These are phyloP conservation scores for Lumnitzera littorea DNA, from an alignment of 345 rosid genomes.

Conservation along the genomic window DNA sequence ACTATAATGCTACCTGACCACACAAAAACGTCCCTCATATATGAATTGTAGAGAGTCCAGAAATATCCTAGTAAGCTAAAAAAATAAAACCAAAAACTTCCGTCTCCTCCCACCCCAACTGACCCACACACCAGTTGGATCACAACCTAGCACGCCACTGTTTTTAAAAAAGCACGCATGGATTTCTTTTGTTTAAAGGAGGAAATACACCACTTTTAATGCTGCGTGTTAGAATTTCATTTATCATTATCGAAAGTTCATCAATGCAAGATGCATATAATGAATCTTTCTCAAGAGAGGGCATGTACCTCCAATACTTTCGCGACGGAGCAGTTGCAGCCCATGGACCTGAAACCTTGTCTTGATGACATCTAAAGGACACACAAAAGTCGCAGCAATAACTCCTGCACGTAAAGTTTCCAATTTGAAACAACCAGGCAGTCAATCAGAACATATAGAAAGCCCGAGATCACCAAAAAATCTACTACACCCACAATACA, in stretches of 20 bases:
- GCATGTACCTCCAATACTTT: slow-evolving; percentile 38
- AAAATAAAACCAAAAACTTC: too few species aligned
- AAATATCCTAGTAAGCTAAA: too few species aligned
- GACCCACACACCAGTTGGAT: too few species aligned
- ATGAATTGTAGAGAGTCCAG: too few species aligned
- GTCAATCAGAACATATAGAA: not conserved
- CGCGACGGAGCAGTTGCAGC: slow-evolving; percentile 35
- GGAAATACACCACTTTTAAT: too few species aligned
- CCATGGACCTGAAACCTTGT: slow-evolving; percentile 95
- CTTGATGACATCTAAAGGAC: slow-evolving; percentile 86
- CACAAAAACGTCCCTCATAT: not conserved
- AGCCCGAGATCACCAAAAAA: not conserved
- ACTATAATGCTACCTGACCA: slow-evolving; percentile 75
- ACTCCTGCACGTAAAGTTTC: slow-evolving; percentile 33
- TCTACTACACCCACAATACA: not conserved
- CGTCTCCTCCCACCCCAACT: too few species aligned
- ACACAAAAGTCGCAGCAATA: slow-evolving; percentile 84
- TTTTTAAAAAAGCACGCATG: too few species aligned
- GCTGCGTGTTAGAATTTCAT: too few species aligned
- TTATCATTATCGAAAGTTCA: too few species aligned
- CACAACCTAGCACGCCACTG: too few species aligned
- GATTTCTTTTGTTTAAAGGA: too few species aligned
- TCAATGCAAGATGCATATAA: too few species aligned
- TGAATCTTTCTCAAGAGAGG: not conserved
- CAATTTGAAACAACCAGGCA: slow-evolving; percentile 1